A percentile compares a stretch with the other conserved stretches of the same genome.
Evolutionary conservation across 2,329 filamentous ascomycete species (phyloP).

Genomic region (Neofusicoccum parvum): DNA sequence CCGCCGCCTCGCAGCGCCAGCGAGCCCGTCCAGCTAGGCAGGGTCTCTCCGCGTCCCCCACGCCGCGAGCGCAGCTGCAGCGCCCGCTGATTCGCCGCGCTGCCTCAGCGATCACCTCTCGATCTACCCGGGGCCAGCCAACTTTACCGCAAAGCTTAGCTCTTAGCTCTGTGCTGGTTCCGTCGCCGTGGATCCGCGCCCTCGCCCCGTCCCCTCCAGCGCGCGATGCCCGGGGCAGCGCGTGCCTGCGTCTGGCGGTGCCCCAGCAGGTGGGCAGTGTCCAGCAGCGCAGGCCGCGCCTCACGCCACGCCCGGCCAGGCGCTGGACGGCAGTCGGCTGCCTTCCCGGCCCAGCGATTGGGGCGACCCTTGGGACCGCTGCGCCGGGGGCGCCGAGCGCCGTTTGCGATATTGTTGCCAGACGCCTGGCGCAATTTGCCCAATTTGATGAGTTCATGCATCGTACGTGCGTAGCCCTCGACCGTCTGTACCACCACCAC

Average conservation of each 20-base stretch:
- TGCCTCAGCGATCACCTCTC: constrained; percentile 10
- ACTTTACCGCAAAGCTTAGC: constrained; percentile 17
- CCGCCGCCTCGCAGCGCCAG: not conserved
- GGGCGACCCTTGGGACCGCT: not conserved
- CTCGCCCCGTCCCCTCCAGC: not conserved
- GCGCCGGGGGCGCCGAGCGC: constrained; percentile 3
- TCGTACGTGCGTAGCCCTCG: constrained; percentile 18
- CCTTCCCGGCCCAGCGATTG: constrained; percentile 5
- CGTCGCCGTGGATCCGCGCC: constrained; percentile 9
- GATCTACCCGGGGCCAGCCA: constrained; percentile 14
- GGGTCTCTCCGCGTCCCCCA: not conserved
- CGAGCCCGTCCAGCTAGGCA: not conserved
- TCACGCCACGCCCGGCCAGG: not conserved
- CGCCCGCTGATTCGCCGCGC: constrained; percentile 8
- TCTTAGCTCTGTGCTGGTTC: constrained; percentile 3
- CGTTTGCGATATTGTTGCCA: constrained; percentile 16
- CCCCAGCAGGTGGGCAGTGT: not conserved
- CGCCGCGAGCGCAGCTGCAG: not conserved
- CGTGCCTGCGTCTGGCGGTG: constrained; percentile 14
- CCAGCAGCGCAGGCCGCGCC: not conserved
- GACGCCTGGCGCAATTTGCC: constrained; percentile 17
- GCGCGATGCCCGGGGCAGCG: not conserved
- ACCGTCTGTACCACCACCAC: not conserved
- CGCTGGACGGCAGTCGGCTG: not conserved
- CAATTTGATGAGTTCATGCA: constrained; percentile 18